These are phyloP conservation scores for Ustilago trichophora DNA, from an alignment of 1,284 basidiomycete species.

Conservation along the genomic window DNA sequence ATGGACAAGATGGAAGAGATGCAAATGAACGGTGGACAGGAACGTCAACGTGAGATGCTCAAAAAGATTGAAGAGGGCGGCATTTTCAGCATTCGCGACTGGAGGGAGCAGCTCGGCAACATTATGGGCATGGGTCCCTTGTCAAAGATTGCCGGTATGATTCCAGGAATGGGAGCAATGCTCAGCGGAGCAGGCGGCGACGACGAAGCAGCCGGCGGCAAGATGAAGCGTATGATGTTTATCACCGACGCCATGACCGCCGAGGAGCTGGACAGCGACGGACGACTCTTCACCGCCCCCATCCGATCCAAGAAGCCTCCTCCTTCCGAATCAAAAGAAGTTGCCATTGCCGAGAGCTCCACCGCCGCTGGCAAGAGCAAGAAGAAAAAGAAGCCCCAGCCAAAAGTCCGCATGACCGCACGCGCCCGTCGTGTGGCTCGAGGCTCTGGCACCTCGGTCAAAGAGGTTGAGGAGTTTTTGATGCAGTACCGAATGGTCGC, in stretches of 20 bases:
- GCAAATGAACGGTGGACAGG: slow-evolving; percentile 74
- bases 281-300: slow-evolving; percentile 67
- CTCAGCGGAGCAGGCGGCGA: slow-evolving; percentile 72
- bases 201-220: slow-evolving; percentile 84
- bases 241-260: slow-evolving; percentile 98
- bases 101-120: slow-evolving; percentile 95
- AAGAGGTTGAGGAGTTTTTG: slow-evolving; percentile 94
- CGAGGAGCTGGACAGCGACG: slow-evolving; percentile 94
- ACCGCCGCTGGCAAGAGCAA: slow-evolving; percentile 39
- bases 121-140: slow-evolving; percentile 99
- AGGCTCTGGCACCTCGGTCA: slow-evolving; percentile 93
- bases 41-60: slow-evolving; percentile 96
- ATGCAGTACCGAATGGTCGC: slow-evolving; percentile 69
- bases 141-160: slow-evolving; percentile 98
- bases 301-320: slow-evolving; percentile 40
- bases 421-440: slow-evolving; percentile 79
- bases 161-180: slow-evolving; percentile 91
- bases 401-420: slow-evolving; percentile 61
- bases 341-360: slow-evolving; percentile 31
- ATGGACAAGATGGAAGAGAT: slow-evolving; percentile 75
- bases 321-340: slow-evolving; percentile 22
- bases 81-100: slow-evolving; percentile 93
- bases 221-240: slow-evolving; percentile 97
- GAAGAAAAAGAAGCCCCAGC: slow-evolving; percentile 48
- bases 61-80: slow-evolving; percentile 94